phyloP scores from a whole-genome alignment of 75 land plant species.

The Pinus taeda region DNA sequence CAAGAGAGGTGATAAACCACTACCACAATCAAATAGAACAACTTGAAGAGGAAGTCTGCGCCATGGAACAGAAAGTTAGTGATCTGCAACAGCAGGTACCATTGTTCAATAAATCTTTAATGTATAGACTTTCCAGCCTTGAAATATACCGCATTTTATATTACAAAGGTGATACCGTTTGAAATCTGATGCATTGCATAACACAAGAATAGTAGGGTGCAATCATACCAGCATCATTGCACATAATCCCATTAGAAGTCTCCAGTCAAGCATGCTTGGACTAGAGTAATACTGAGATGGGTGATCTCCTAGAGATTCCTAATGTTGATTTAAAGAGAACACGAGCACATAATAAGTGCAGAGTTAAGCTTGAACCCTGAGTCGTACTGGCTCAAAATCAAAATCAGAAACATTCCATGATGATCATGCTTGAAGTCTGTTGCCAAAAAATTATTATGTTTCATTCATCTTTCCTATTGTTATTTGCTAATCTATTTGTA shows the following conservation, averaged over 20 bases:
- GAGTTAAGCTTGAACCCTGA: background rate
- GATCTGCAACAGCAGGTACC: constrained; percentile 8
- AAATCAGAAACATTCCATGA: background rate
- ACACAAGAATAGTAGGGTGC: background rate
- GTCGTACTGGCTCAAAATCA: too few species aligned
- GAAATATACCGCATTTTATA: background rate
- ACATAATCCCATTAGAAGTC: background rate
- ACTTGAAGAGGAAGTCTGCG: constrained; percentile 5
- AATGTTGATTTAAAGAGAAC: background rate
- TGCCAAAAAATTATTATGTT: background rate
- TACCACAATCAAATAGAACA: constrained; percentile 7
- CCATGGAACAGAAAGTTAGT: constrained; percentile 3
- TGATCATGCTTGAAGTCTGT: background rate
- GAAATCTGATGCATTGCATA: constrained; percentile 2
- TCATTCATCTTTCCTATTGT: background rate
- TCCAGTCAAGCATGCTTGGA: background rate
- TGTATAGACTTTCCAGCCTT: background rate
- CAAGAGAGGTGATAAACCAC: background rate
- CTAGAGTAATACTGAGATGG: background rate
- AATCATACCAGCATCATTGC: too few species aligned
- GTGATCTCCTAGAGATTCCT: background rate
- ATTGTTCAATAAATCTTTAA: background rate
- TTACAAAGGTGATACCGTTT: background rate
- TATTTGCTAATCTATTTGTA: background rate
- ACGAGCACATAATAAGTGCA: background rate